These are phyloP conservation scores for Cladophialophora psammophila DNA, from an alignment of 2,329 filamentous ascomycete genomes.

Conservation along the genomic window DNA sequence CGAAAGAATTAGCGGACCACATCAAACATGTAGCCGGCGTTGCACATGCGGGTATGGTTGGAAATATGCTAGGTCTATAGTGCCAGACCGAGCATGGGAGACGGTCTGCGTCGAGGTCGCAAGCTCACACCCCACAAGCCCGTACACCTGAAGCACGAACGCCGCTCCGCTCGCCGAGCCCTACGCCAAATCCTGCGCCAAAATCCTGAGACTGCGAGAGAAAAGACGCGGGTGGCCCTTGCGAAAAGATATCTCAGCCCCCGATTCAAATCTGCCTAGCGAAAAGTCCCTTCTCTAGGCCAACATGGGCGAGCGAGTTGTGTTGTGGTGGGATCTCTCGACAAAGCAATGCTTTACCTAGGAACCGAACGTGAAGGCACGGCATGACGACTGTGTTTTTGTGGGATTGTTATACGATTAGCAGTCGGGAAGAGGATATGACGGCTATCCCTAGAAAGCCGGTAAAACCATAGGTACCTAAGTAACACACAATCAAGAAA, in stretches of 20 bases:
- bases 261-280: background rate
- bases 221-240: background rate
- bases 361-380: background rate
- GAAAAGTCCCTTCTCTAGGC: background rate
- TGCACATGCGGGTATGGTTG: conserved; percentile 32
- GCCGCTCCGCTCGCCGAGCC: conserved; percentile 25
- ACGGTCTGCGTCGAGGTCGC: conserved; percentile 20
- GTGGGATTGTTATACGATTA: conserved; percentile 1
- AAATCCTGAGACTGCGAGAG: background rate
- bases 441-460: background rate
- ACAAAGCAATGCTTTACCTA: background rate
- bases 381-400: background rate
- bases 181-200: background rate
- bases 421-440: background rate
- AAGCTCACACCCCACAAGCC: conserved; percentile 22
- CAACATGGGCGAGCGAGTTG: background rate
- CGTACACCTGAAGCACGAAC: conserved; percentile 30
- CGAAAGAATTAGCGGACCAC: conserved; percentile 65
- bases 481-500: background rate
- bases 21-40: conserved; percentile 36
- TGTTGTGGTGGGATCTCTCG: background rate
- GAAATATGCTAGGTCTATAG: conserved; percentile 30
- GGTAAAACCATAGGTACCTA: background rate
- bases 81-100: conserved; percentile 33
- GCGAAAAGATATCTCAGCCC: background rate